Base-by-base conservation (phyloP, 148 eudicot species). In the Vaccinium corymbosum region DNA sequence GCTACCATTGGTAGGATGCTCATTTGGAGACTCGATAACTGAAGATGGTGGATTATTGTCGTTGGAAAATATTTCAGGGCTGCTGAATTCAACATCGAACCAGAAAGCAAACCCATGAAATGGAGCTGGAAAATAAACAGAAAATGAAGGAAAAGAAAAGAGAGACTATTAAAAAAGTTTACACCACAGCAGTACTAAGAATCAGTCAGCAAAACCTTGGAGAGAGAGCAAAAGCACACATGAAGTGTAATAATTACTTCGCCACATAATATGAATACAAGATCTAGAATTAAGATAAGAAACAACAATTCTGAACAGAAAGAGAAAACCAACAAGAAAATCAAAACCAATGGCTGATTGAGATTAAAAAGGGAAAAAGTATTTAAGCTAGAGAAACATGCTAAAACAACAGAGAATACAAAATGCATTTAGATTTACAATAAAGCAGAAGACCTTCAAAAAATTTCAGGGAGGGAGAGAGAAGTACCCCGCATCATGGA, bases 21-120 rank as follows among this genome's bases (percentile, higher is more conserved):
- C 82, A 70, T 79, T 85, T 59, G 82, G 73, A 86, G 86, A 52
- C 79, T 85, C 90, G 27, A 72, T 59, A 76, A 75, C 22, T 19
- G 88, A 84, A 5, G 89, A 73, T 66, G 83, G 83, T 79, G 83
- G 82, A 81, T 89, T 91, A 85, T 86, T 84, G 72, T 86, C 81
- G 27, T 84, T 64, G 71, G 88, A 73, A 66, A 84, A 84, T 42
- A 82, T 73, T 46, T 85, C 85, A 20, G 92, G 90, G 62, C 88
- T 88, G 85, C 90, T 89, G 85, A 97, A 97, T 88, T 93, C 95
- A 83, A 97, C 99, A 84, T 97, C 97, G 80, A 97, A 97, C 99
- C 99, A 97, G 90, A 97, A 97, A 20, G 95, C 99, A 91, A 97
- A 97, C 46, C 99, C 99, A 86, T 97, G 93, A 61, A 97, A 94